A percentile compares a stretch with the other conserved stretches of the same genome.
These are phyloP conservation scores for Trichosporon sp. DNA, from an alignment of 1,284 basidiomycete genomes.

Conservation along the genomic window DNA sequence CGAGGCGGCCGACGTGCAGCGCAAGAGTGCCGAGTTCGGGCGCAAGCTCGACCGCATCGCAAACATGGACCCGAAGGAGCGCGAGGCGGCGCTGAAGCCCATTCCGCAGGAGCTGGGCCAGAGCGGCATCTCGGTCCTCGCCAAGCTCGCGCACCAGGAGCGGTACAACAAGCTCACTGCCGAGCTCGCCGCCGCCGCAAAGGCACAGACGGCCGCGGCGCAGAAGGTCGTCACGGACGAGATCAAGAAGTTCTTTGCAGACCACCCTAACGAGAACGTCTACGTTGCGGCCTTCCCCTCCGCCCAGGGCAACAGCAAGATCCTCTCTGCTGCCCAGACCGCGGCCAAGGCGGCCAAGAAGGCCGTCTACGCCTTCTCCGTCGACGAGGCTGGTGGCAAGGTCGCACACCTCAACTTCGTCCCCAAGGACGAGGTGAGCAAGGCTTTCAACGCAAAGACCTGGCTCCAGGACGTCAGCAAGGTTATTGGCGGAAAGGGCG, in stretches of 20 bases:
- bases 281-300: conserved; percentile 65
- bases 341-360: conserved; percentile 70
- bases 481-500: conserved; percentile 84
- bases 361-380: conserved; percentile 81
- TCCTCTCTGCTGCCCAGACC: conserved; percentile 59
- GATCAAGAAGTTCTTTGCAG: conserved; percentile 66
- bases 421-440: conserved; percentile 57
- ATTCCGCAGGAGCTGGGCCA: conserved; percentile 83
- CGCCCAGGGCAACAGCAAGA: conserved; percentile 66
- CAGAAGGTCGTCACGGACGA: conserved; percentile 72
- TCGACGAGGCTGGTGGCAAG: conserved; percentile 63
- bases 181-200: conserved; percentile 75
- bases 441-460: conserved; percentile 66
- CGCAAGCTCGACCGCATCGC: conserved; percentile 64
- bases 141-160: conserved; percentile 75
- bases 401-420: conserved; percentile 85
- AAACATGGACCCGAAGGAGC: conserved; percentile 64
- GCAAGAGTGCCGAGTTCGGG: conserved; percentile 62
- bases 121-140: conserved; percentile 78
- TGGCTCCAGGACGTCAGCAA: conserved; percentile 77
- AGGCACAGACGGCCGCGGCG: conserved; percentile 70
- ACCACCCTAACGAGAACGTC: conserved; percentile 62
- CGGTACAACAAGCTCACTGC: conserved; percentile 67
- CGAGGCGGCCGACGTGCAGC: conserved; percentile 77
- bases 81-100: conserved; percentile 77